Conservation (phyloP, 2,329 filamentous ascomycete species). For the Podosphaera aphanis region DNA sequence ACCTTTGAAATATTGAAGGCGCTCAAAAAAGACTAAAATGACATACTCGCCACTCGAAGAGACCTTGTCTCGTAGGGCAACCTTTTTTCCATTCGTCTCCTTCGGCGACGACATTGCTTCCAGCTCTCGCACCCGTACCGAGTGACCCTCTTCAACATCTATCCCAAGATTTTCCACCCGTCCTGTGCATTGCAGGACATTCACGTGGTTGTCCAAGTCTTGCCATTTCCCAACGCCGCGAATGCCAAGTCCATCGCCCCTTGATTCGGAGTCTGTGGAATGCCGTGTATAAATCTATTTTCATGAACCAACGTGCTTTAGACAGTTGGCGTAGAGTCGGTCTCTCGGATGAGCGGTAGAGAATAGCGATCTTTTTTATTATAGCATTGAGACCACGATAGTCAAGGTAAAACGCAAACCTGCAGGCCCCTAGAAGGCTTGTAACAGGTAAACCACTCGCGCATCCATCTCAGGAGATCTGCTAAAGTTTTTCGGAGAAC, state of each 20-base stretch:
- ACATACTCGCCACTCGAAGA: background rate
- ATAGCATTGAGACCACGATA: background rate
- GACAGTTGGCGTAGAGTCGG: background rate
- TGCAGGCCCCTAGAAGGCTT: background rate
- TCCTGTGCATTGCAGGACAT: no score
- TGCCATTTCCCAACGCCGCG: no score
- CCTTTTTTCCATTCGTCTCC: conserved; percentile 1
- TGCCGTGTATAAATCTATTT: background rate
- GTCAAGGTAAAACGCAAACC: background rate
- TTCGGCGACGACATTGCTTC: no score
- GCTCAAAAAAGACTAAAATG: background rate
- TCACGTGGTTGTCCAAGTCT: no score
- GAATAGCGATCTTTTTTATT: background rate
- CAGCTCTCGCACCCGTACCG: no score
- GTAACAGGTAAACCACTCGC: no score
- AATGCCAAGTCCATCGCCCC: no score
- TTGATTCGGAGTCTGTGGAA: background rate
- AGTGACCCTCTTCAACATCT: no score
- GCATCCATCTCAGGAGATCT: no score
- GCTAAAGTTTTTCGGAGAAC: no score
- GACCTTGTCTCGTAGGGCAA: background rate
- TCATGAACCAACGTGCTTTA: background rate
- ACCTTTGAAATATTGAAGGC: background rate
- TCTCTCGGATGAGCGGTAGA: background rate
- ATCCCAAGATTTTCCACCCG: no score